Base-by-base conservation (phyloP, 75 land plant species). In the Gnetum montanum region DNA sequence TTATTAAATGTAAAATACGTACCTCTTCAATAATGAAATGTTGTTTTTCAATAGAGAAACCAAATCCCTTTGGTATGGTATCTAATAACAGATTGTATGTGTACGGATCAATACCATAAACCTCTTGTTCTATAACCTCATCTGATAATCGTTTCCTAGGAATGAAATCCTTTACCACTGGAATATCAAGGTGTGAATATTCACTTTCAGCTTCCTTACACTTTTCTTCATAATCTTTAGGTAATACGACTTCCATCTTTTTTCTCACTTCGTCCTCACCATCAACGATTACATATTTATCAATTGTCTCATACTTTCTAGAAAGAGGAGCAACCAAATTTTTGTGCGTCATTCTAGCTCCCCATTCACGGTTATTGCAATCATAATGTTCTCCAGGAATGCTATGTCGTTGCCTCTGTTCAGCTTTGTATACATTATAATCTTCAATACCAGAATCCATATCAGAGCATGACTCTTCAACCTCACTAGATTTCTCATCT, bases 41-140 rank as follows among this genome's bases (percentile, higher is more conserved):
- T 54, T 70, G 84, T 36, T 84, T 81, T 26, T 13, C 35, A 28
- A 79, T 58, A 23, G 83, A 31, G 72, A 86, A 79, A 6, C 71
- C 75, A 36, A 57, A 48, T 26, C 81, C 85, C 15, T 84, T 73
- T 6, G 96, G 91, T 89, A 95, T 86, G 29, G 99, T 81, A 49
- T 95, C 92, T 26, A 95, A 74, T 26, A 95, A 49, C 49, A 95
- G 81, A 58, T 95, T 95, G 62, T 90, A 83, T 10, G 99, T 95
- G 38, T 86, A 90, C 29, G 99, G 99, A 70, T 95, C 99, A 41
- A 95, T 95, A 7, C 99, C 99, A 79, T 90, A 95, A 40, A 95
- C 99, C 72, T 95, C 99, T 60, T 95, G 99, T 58, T 95, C 99
- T 61, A 95, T 6, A 38, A 95, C 99, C 62, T 95, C 97, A 57